These are phyloP conservation scores for Epichloe baconii DNA, from an alignment of 2,329 filamentous ascomycete genomes.

Conservation along the genomic window DNA sequence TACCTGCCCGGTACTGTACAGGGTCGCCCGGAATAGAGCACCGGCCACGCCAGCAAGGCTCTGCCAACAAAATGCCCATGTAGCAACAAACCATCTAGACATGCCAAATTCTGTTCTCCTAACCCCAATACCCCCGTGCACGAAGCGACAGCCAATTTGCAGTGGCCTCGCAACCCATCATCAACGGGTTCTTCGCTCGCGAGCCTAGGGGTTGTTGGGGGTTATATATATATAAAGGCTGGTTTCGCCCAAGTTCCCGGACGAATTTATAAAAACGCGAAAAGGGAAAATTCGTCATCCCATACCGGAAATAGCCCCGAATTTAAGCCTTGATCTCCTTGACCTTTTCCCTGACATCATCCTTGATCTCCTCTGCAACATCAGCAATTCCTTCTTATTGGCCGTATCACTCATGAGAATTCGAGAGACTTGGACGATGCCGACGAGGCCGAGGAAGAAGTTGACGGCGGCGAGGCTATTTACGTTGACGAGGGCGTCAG, in stretches of 20 bases:
- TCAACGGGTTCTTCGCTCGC: no score
- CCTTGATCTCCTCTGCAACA: constrained; percentile 28
- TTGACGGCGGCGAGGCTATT: constrained; percentile 83
- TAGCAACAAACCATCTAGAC: neutral
- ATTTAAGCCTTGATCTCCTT: constrained; percentile 10
- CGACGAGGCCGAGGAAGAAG: constrained; percentile 90
- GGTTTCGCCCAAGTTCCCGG: no score
- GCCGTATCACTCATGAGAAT: constrained; percentile 55
- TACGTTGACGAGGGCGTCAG: neutral
- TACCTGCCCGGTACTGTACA: neutral
- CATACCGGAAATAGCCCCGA: neutral
- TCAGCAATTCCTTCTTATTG: constrained; percentile 36
- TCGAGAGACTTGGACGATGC: constrained; percentile 66
- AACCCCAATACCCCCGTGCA: neutral
- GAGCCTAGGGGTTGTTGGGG: no score
- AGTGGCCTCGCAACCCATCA: no score
- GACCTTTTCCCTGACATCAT: constrained; percentile 21
- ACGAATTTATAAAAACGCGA: no score
- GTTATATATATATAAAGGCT: no score
- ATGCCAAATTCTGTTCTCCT: neutral
- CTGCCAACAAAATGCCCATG: neutral
- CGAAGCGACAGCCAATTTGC: neutral
- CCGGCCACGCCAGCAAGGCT: neutral
- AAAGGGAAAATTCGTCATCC: neutral
- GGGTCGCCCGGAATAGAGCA: neutral